These are phyloP conservation scores for Lathyrus aphaca DNA, from an alignment of 306 rosid genomes.

Conservation along the genomic window DNA sequence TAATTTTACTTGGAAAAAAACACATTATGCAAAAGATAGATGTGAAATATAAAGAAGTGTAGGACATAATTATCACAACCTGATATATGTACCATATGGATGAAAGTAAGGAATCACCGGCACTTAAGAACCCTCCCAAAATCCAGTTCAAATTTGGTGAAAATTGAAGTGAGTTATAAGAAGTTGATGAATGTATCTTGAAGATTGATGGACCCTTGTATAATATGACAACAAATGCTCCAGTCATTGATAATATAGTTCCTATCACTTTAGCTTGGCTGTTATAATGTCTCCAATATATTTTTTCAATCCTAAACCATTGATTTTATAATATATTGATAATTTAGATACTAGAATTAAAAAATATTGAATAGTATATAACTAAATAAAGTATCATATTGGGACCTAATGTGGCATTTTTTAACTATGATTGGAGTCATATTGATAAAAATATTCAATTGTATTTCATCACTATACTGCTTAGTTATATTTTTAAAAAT, in stretches of 20 bases:
- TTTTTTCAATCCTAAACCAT: constrained; percentile 52
- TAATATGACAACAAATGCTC: constrained; percentile 54
- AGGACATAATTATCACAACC: constrained; percentile 28
- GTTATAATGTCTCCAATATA: constrained; percentile 42
- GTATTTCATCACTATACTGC: no score
- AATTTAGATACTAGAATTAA: no score
- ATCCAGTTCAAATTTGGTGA: constrained; percentile 41
- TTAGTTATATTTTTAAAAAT: no score
- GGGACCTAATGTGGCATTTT: no score
- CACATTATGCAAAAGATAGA: background rate
- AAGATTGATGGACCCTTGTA: constrained; percentile 54
- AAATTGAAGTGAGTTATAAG: constrained; percentile 3
- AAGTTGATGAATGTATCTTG: background rate
- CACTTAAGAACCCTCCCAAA: constrained; percentile 46
- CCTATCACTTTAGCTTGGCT: constrained; percentile 54
- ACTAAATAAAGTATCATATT: no score
- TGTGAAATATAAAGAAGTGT: background rate
- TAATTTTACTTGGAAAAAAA: background rate
- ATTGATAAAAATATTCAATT: no score
- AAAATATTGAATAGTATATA: no score
- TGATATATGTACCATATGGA: constrained; percentile 53
- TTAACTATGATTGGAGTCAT: no score
- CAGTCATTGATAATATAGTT: constrained; percentile 46
- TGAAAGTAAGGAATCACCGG: constrained; percentile 29
- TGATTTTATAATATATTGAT: background rate